phyloP scores from a whole-genome alignment of 2,329 filamentous ascomycete species.

The Penicillium sp. region DNA sequence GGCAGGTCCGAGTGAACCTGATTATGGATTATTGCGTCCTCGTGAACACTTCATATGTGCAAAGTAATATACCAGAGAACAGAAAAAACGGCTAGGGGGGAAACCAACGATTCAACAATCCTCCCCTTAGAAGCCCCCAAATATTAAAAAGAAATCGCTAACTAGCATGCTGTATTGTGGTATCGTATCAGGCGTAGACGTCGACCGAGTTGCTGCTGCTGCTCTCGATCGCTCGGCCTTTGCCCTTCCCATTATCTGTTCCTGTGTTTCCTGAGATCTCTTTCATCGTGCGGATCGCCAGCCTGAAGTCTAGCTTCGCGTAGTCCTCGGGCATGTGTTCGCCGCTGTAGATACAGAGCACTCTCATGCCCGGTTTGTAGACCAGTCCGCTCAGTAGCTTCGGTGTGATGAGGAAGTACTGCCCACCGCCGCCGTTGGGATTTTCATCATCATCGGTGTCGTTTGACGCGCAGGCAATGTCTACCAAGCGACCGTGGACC shows the following conservation, averaged over 20 bases:
- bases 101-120: neutral
- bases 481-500: conserved; percentile 96
- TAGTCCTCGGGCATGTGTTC: conserved; percentile 53
- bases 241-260: conserved; percentile 16
- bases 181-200: conserved; percentile 18
- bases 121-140: neutral
- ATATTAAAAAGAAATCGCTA: conserved; percentile 2
- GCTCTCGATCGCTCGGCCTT: conserved; percentile 14
- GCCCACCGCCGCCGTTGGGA: conserved; percentile 46
- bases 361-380: conserved; percentile 86
- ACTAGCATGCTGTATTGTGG: neutral
- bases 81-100: neutral
- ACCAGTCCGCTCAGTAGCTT: conserved; percentile 81
- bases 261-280: conserved; percentile 22
- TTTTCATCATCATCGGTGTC: conserved; percentile 34
- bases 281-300: conserved; percentile 34
- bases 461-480: conserved; percentile 73
- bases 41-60: neutral
- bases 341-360: conserved; percentile 89
- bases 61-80: neutral
- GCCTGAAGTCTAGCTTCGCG: conserved; percentile 34
- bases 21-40: neutral
- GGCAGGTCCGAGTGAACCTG: conserved; percentile 6
- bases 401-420: conserved; percentile 96
- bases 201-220: conserved; percentile 13